Base-by-base conservation (phyloP, 257 asterid genomes). In the Gynochthodes officinalis region DNA sequence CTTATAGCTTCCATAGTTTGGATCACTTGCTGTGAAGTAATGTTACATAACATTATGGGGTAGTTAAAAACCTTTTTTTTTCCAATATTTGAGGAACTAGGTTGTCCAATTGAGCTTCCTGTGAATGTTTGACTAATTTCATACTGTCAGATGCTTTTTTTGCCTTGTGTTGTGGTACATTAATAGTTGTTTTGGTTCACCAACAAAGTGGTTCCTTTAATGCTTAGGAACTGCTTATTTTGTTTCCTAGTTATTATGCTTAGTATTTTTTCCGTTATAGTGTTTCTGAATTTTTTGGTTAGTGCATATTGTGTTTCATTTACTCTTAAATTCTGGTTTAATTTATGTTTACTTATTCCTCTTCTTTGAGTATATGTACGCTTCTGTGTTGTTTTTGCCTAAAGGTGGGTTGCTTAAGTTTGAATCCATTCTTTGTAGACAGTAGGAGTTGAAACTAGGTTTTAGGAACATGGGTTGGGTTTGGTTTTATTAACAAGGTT, bases 401-500 rank as follows among this genome's bases (percentile, higher is more conserved):
- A 57, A 49, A 37, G 71, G 65, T 39, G 58, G 79, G 71, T 72
- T 69, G 67, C 70, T 71, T 54, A 50, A 32, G 70, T 52, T 37
- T 35, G 63, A 44, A 3, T 43, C 25, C 15, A 15, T 55, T 70
- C 5, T 73, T 64, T 67, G 32, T 46, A 64, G 59, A 40, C 49
- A 49, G 53, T 78, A 53, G 77, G 75, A 68, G 71, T 82, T 66
- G 81, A 75, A 77, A 74, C 59, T 89, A 87, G 89, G 83, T 80
- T 80, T 69, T 81, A 86, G 91, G 86, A 79, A 55, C 77, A 86
- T 79, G 95, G 97, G 99, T 78, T 87, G 96, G 97, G 97, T 75
- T 81, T 93, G 88, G 92, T 85, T 88, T 90, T 89, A 94, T 91
- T 94, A 91, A 91, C 96, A 85, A 91, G 90, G 92, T 94, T 94